Base-by-base conservation (phyloP, 2,329 filamentous ascomycete genomes). In the Diaporthe eres region DNA sequence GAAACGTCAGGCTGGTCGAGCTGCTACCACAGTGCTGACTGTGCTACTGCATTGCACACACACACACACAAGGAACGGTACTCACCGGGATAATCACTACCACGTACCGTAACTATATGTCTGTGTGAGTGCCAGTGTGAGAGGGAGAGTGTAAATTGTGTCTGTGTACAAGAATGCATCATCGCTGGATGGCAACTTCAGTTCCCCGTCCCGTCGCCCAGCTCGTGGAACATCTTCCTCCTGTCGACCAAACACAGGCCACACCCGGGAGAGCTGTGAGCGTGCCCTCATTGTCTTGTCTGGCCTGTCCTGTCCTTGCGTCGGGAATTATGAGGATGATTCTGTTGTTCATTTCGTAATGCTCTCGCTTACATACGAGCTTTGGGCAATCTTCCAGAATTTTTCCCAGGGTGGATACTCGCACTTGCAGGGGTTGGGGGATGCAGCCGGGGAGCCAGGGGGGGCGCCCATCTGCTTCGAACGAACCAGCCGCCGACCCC, bases 321-420 rank as follows among this genome's bases (percentile, higher is more conserved):
- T 39, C 49, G 47, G 58, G 55, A n/a, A 25, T 42, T 42, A 65
- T 65, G 37, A 55, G 58, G 42, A 57, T 57, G 53, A 57, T 57
- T 63, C 25, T 53, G 28, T 47, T 55, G 47, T 72, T 76, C 72
- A 75, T 76, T 70, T 74, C 71, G 73, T 63, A 65, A 57, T 75
- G 73, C 39, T 72, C 73, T 77, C 75, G 75, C 75, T 75, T 77
- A 73, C 49, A 55, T 42, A 72, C 28, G 53, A 71, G 37, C 25
- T 75, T 75, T 72, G 51, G 73, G 75, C 39, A 77, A 77, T 75
- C 70, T 77, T 77, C 75, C 73, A 77, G 75, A 77, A 77, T 72
- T 60, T 75, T 72, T 72, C 44, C 34, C 44, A 49, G 39, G 67
- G 44, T 74, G 61, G 72, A 37, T 13, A 58, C 72, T 63, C 44